Evolutionary conservation across 2,329 filamentous ascomycete species (phyloP), one percentile per base, ranked within the genome.

Genomic region (Niveomyces coronatus): DNA sequence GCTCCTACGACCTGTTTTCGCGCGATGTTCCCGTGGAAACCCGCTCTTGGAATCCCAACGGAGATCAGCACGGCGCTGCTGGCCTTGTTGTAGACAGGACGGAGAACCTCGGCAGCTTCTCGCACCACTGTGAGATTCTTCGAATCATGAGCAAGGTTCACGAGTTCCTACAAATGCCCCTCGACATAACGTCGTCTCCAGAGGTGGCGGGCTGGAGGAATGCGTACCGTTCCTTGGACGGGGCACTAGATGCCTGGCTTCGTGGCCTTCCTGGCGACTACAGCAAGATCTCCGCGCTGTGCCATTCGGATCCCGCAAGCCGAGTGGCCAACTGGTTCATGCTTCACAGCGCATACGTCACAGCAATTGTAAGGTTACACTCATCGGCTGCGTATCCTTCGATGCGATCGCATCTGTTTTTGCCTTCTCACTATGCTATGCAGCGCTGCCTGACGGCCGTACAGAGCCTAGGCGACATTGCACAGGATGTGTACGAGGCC

Each of bases 291-390:
- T 64, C 61, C 7, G 60, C 62, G 2, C 49, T 66, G 9, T 66
- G 63, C 27, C 63, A 66, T 46, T 64, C 62, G 5, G 62, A 65
- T 14, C 62, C 62, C 3, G 62, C 62, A 3, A 64, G 62, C 36
- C 58, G 62, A 2, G 62, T 65, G 2, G 62, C 62, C n/a, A 65
- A 65, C 44, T 65, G 62, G 62, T 64, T 65, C 41, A 63, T 65
- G 60, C 49, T 66, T 8, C 63, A 66, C 18, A 64, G 62, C 44
- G 63, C 63, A 7, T 66, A 64, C 31, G 62, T 66, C 10, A 63
- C 61, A 0, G 55, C 61, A 3, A 63, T 63, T 5, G 61, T 66
- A 3, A 57, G 63, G 1, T 49, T 66, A n/a, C 63, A 66, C 40
- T 64, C 63, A 3, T 56, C 61, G 3, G 62, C 63, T 1, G 63